Percentiles rank a stretch among this genome's conserved stretches.
phyloP scores from a whole-genome alignment of 208 protist genomes.

The Trypanosoma conorhini region DNA sequence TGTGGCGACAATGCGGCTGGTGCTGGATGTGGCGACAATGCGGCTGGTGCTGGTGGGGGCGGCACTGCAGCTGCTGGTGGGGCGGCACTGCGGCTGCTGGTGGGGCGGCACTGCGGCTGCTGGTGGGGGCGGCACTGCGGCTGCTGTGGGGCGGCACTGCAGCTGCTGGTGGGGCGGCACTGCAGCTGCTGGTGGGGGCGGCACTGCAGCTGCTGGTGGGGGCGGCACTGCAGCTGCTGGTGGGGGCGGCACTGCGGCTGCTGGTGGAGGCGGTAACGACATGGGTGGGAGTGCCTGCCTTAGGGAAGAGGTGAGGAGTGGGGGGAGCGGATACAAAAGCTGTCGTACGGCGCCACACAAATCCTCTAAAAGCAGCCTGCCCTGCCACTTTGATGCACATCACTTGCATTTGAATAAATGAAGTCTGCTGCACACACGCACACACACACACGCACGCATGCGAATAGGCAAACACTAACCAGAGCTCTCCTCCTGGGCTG shows the following conservation, averaged over 20 bases:
- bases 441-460: slow-evolving; percentile 7
- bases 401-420: not conserved
- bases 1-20: not conserved
- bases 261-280: slow-evolving; percentile 19
- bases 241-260: slow-evolving; percentile 16
- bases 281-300: slow-evolving; percentile 13
- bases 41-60: slow-evolving; percentile 5
- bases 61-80: slow-evolving; percentile 6
- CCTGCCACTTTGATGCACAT: not conserved
- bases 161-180: slow-evolving; percentile 17
- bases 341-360: slow-evolving; percentile 4
- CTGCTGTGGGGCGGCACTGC: slow-evolving; percentile 7
- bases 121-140: slow-evolving; percentile 21
- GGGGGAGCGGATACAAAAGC: not conserved
- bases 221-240: slow-evolving; percentile 24
- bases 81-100: slow-evolving; percentile 12
- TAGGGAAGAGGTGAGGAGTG: not conserved
- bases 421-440: not conserved
- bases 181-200: slow-evolving; percentile 20
- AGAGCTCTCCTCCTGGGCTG: slow-evolving; percentile 21
- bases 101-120: slow-evolving; percentile 18
- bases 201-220: slow-evolving; percentile 10
- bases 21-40: slow-evolving; percentile 3
- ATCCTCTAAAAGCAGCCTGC: not conserved
- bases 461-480: slow-evolving; percentile 17